Percentiles rank a stretch among this genome's conserved stretches.
phyloP scores from a whole-genome alignment of 345 rosid genomes.

The Luvunga scandens region DNA sequence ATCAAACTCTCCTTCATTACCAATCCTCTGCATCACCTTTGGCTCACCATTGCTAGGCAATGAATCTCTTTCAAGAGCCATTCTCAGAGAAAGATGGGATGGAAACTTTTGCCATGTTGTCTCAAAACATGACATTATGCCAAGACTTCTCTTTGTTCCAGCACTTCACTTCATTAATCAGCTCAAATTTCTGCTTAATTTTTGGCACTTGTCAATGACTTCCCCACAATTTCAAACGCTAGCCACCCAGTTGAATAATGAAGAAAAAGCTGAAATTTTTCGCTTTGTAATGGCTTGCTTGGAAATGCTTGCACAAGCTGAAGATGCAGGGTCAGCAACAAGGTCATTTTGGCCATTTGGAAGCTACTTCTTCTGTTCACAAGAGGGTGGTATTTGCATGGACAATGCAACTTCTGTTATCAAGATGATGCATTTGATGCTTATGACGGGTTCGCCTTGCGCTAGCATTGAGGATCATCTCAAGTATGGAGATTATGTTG shows the following conservation, averaged over 20 bases:
- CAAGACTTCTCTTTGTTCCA: slow-evolving; percentile 47
- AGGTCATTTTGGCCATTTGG: slow-evolving; percentile 66
- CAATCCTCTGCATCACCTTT: slow-evolving; percentile 68
- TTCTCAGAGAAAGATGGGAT: slow-evolving; percentile 55
- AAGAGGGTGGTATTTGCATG: slow-evolving; percentile 69
- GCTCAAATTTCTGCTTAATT: slow-evolving; percentile 22
- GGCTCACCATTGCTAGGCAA: slow-evolving; percentile 84
- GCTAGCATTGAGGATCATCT: slow-evolving; percentile 54
- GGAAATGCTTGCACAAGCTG: not conserved
- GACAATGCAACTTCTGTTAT: slow-evolving; percentile 56
- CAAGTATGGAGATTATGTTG: slow-evolving; percentile 50
- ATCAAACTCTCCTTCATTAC: slow-evolving; percentile 16
- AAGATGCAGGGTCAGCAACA: slow-evolving; percentile 2
- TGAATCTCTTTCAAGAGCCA: slow-evolving; percentile 49
- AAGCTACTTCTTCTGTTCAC: slow-evolving; percentile 62
- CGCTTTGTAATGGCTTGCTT: slow-evolving; percentile 15
- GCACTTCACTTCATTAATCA: slow-evolving; percentile 19
- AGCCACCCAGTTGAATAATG: slow-evolving; percentile 20
- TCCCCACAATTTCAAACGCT: slow-evolving; percentile 4
- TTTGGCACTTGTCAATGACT: slow-evolving; percentile 33
- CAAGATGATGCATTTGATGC: slow-evolving; percentile 52
- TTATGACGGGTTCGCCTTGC: slow-evolving; percentile 27
- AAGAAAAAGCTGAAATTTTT: slow-evolving; percentile 22
- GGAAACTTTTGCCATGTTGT: slow-evolving; percentile 75
- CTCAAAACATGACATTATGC: slow-evolving; percentile 52